Evolutionary conservation across 805 yeast genomes (phyloP), one percentile per base, ranked within the genome.

Genomic region (Isabelozyma pseudorhagii): DNA sequence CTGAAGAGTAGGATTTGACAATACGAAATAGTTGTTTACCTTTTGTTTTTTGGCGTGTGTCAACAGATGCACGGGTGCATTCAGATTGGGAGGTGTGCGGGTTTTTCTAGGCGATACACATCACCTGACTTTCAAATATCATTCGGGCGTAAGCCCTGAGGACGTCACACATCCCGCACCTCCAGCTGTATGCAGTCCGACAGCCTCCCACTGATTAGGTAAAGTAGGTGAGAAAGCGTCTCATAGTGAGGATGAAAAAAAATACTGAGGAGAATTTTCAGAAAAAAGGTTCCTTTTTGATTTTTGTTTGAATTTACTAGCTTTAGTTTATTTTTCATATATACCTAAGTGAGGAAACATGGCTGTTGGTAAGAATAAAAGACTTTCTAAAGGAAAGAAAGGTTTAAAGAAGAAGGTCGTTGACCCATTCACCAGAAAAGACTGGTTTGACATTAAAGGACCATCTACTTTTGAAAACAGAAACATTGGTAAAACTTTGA

Each of bases 371-470:
- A 78, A 78, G 71, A 78, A 78, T 55, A 66, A 64, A 62, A 88
- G 93, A 83, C 83, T 87, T 69, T 82, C 85, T 75, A 80, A 81
- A 75, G 93, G 94, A 73, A 87, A 87, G 90, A 93, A 93, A 81
- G 97, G 98, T 73, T 81, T 90, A 78, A 93, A 93, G 96, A 94
- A 93, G 96, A 93, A 87, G 87, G 94, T 89, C 74, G 96, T 91
- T 66, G 99, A 93, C 84, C 98, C 98, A 74, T 93, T 93, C 94
- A 83, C 97, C 86, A 91, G 92, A 80, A 93, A 93, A 82, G 98
- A 92, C 70, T 93, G 98, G 98, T 92, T 82, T 78, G 96, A 89
- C 78, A 89, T 92, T 81, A 91, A 92, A 83, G 98, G 98, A 63
- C 98, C 98, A 72, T 86, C 97, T 69, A 91, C 97, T 68, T 93